phyloP scores from a whole-genome alignment of 2,329 filamentous ascomycete genomes.

The Fusarium armeniacum region DNA sequence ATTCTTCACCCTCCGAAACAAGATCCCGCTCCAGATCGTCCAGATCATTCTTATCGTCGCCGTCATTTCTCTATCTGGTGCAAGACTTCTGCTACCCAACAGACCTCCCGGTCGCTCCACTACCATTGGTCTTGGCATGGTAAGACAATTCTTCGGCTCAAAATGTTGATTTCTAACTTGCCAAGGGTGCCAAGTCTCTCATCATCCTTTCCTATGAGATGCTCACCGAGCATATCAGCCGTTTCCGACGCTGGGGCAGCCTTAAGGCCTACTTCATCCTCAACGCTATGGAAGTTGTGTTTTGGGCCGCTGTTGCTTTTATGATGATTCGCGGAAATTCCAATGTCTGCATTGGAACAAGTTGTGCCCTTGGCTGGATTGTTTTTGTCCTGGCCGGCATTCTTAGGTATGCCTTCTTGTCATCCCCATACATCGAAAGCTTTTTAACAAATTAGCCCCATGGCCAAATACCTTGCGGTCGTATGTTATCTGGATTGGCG shows the following conservation, averaged over 20 bases:
- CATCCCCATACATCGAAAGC: rapidly evolving
- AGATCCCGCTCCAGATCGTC: background rate
- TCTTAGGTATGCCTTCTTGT: background rate
- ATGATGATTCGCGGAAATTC: background rate
- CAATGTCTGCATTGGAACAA: background rate
- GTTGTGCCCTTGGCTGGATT: background rate
- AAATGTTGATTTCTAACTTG: background rate
- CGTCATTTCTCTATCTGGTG: background rate
- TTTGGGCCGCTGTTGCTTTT: background rate
- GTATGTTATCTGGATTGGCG: background rate
- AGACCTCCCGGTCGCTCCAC: background rate
- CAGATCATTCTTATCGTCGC: background rate
- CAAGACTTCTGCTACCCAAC: background rate
- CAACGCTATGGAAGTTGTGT: background rate
- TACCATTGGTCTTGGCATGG: background rate
- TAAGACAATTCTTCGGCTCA: background rate
- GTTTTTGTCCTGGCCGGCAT: background rate
- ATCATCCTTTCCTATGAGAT: background rate
- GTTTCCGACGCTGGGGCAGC: background rate
- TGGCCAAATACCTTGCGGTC: background rate
- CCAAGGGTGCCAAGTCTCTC: background rate
- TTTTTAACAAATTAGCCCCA: background rate
- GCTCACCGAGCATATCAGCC: background rate
- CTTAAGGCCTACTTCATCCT: background rate
- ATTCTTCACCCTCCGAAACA: background rate